A percentile compares a stretch with the other conserved stretches of the same genome.
These are phyloP conservation scores for Xanthoconium stramineum DNA, from an alignment of 768 basidiomycete genomes.

Conservation along the genomic window DNA sequence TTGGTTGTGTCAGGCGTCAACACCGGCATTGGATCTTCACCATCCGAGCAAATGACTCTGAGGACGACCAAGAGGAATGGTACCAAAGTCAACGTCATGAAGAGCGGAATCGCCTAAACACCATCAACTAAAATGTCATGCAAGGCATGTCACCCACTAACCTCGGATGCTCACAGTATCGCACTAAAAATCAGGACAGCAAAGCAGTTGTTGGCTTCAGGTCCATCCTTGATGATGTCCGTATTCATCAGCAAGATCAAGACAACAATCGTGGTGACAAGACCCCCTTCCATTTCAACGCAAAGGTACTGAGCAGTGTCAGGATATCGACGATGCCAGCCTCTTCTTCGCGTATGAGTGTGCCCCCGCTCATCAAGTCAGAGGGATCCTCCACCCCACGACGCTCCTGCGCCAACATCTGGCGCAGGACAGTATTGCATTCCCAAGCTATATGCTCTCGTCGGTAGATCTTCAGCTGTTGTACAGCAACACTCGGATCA, in stretches of 20 bases:
- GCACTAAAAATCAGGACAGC: constrained; percentile 89
- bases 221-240: constrained; percentile 49
- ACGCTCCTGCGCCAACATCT: constrained; percentile 86
- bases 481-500: constrained; percentile 63
- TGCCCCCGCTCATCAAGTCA: constrained; percentile 42
- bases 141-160: constrained; percentile 25
- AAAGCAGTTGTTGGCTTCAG: constrained; percentile 83
- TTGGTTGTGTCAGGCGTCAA: constrained; percentile 72
- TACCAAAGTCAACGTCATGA: constrained; percentile 91
- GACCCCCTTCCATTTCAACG: constrained; percentile 61
- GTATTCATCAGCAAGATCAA: constrained; percentile 63
- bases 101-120: constrained; percentile 88
- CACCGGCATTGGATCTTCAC: constrained; percentile 50
- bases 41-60: constrained; percentile 58
- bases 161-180: constrained; percentile 96
- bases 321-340: constrained; percentile 39
- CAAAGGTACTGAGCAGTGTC: constrained; percentile 66
- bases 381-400: constrained; percentile 43
- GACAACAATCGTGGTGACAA: constrained; percentile 52
- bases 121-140: not conserved
- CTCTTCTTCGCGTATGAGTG: constrained; percentile 43
- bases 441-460: constrained; percentile 97
- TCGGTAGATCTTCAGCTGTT: constrained; percentile 82
- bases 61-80: constrained; percentile 85
- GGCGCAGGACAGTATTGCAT: constrained; percentile 94